Evolutionary conservation across 208 protist species (phyloP).

Genomic region (Leishmania turanica): DNA sequence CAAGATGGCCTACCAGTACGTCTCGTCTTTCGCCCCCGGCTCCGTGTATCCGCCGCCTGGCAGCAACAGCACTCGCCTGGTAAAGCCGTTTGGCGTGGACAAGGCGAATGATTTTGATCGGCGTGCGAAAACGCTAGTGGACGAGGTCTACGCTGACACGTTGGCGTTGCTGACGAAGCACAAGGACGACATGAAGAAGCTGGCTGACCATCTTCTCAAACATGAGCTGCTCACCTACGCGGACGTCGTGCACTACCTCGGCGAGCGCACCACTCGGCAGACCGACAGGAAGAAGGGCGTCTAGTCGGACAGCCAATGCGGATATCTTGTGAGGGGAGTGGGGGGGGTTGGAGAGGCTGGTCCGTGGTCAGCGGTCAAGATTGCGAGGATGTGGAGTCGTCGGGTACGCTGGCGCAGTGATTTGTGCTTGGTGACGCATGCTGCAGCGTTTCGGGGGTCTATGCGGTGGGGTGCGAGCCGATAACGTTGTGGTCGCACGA

Average conservation of each 20-base stretch:
- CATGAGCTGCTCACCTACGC: constrained; percentile 83
- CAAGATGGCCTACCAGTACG: constrained; percentile 93
- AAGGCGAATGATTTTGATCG: constrained; percentile 89
- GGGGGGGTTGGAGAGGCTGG: neutral
- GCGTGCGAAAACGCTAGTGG: constrained; percentile 84
- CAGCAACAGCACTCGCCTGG: constrained; percentile 47
- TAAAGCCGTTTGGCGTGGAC: constrained; percentile 91
- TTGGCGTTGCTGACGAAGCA: constrained; percentile 63
- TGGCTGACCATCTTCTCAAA: constrained; percentile 88
- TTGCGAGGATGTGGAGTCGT: neutral
- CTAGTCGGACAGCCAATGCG: neutral
- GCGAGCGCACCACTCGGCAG: constrained; percentile 40
- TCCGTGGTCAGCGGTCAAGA: neutral
- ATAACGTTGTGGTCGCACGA: neutral
- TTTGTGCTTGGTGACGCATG: neutral
- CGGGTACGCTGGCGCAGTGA: neutral
- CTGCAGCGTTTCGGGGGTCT: neutral
- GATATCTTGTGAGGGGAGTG: neutral
- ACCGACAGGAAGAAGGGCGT: constrained; percentile 59
- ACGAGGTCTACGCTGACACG: constrained; percentile 80
- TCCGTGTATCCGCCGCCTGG: constrained; percentile 81
- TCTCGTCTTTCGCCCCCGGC: constrained; percentile 71
- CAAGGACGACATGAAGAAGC: constrained; percentile 80
- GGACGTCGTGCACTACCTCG: constrained; percentile 83
- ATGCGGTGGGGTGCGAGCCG: neutral